A percentile compares a stretch with the other conserved stretches of the same genome.
These are phyloP conservation scores for Hansfordia pulvinata DNA, from an alignment of 2,329 filamentous ascomycete species.

Conservation along the genomic window DNA sequence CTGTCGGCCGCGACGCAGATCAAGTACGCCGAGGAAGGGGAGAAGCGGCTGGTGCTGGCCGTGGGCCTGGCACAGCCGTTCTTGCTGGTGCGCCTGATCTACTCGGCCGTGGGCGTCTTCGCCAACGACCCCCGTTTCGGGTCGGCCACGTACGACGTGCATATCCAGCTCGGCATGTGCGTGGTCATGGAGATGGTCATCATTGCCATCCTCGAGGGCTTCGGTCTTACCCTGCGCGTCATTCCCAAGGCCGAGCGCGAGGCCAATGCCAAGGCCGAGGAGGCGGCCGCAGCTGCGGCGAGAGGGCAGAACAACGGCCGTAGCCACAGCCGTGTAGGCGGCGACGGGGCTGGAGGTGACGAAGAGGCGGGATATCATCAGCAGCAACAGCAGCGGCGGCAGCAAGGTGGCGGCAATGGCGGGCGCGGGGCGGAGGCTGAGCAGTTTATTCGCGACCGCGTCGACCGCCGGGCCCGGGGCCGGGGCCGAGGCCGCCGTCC, in stretches of 20 bases:
- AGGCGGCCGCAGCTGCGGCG: too few species aligned
- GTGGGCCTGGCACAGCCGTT: slow-evolving; percentile 30
- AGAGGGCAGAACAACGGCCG: too few species aligned
- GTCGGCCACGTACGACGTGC: slow-evolving; percentile 21
- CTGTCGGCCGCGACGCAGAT: slow-evolving; percentile 15
- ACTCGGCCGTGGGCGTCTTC: slow-evolving; percentile 29
- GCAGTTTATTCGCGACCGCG: too few species aligned
- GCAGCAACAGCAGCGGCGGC: too few species aligned
- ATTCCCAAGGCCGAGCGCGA: slow-evolving; percentile 8
- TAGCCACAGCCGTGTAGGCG: too few species aligned
- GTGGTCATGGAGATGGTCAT: slow-evolving; percentile 35
- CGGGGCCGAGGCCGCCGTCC: too few species aligned
- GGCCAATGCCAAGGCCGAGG: too few species aligned
- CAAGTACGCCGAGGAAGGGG: slow-evolving; percentile 22
- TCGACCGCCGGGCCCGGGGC: too few species aligned
- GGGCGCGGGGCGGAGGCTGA: too few species aligned
- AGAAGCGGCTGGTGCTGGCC: slow-evolving; percentile 29
- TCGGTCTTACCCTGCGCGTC: slow-evolving; percentile 24
- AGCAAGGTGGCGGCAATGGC: too few species aligned
- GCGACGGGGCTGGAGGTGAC: too few species aligned
- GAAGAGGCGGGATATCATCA: too few species aligned
- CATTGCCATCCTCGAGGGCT: slow-evolving; percentile 23
- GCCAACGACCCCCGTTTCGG: slow-evolving; percentile 26
- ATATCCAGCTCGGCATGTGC: slow-evolving; percentile 28
- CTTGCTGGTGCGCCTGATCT: slow-evolving; percentile 33